A percentile compares a stretch with the other conserved stretches of the same genome.
phyloP scores from a whole-genome alignment of 805 yeast genomes.

The Limtongia smithiae region DNA sequence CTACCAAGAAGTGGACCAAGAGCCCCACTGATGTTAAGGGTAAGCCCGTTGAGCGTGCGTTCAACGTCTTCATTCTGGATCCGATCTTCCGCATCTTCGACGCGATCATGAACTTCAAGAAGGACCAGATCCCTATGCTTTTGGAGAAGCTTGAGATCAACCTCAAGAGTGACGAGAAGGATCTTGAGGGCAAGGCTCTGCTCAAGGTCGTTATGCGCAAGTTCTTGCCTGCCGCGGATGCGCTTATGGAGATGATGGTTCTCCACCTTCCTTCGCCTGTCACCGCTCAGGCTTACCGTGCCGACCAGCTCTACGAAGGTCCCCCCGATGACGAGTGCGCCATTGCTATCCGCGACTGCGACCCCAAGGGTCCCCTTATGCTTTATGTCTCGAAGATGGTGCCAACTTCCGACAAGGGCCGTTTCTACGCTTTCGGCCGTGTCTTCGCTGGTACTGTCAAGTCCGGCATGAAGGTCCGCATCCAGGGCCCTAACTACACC shows the following conservation, averaged over 20 bases:
- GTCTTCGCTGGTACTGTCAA: slow-evolving; percentile 99
- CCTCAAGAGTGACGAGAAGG: slow-evolving; percentile 96
- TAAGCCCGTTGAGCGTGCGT: slow-evolving; percentile 94
- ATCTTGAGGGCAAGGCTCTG: slow-evolving; percentile 97
- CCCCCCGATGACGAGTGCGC: slow-evolving; percentile 84
- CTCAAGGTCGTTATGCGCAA: slow-evolving; percentile 98
- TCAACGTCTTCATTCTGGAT: slow-evolving; percentile 98
- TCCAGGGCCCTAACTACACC: slow-evolving; percentile 99
- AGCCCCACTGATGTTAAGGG: slow-evolving; percentile 88
- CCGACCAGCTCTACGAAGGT: slow-evolving; percentile 98
- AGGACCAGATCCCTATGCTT: slow-evolving; percentile 89
- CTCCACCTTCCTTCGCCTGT: slow-evolving; percentile 99
- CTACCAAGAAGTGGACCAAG: slow-evolving; percentile 99
- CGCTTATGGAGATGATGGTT: slow-evolving; percentile 97
- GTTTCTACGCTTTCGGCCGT: slow-evolving; percentile 99
- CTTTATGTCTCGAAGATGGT: slow-evolving; percentile 99
- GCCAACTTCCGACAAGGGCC: slow-evolving; percentile 99
- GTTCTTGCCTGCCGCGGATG: slow-evolving; percentile 99
- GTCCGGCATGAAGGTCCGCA: slow-evolving; percentile 98
- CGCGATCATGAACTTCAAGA: slow-evolving; percentile 98
- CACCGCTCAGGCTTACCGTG: slow-evolving; percentile 99
- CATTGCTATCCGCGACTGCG: slow-evolving; percentile 95
- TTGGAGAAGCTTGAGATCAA: slow-evolving; percentile 89
- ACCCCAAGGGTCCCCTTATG: slow-evolving; percentile 97
- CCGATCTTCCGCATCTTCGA: slow-evolving; percentile 97